Percentiles rank a stretch among this genome's conserved stretches.
These are phyloP conservation scores for Erodium maritimum DNA, from an alignment of 345 rosid genomes.

Conservation along the genomic window DNA sequence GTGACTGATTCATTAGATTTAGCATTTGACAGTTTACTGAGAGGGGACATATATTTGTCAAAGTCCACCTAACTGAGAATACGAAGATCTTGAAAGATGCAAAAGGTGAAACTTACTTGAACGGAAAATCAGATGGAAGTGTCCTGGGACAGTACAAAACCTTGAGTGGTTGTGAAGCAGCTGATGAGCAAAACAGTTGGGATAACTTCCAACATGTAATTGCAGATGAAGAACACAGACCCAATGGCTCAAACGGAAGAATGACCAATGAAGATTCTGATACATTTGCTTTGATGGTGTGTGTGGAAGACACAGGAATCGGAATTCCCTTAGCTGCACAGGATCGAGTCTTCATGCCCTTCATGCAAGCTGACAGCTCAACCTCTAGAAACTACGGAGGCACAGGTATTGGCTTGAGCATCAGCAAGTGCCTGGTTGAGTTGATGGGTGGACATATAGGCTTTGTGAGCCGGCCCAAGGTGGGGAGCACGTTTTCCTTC, in stretches of 20 bases:
- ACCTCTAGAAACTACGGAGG: constrained; percentile 89
- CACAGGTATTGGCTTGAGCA: constrained; percentile 96
- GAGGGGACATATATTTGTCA: constrained; percentile 81
- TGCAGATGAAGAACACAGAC: constrained; percentile 36
- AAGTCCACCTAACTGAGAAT: constrained; percentile 69
- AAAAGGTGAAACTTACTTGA: constrained; percentile 27
- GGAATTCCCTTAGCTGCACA: constrained; percentile 86
- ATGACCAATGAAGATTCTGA: constrained; percentile 33
- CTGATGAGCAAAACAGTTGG: constrained; percentile 81
- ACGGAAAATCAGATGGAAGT: constrained; percentile 47
- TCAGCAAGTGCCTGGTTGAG: constrained; percentile 86
- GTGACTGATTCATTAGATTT: neutral
- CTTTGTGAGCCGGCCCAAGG: constrained; percentile 64
- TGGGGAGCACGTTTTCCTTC: constrained; percentile 88
- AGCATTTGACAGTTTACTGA: constrained; percentile 68
- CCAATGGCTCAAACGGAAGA: constrained; percentile 18
- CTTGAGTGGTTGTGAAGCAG: constrained; percentile 83
- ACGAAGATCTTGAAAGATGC: constrained; percentile 20
- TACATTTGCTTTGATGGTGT: constrained; percentile 52
- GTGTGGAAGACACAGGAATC: constrained; percentile 91
- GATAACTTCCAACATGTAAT: constrained; percentile 62
- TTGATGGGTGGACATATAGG: constrained; percentile 83
- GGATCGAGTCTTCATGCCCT: constrained; percentile 83
- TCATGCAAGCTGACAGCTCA: constrained; percentile 97
- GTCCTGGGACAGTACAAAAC: constrained; percentile 57